Base-by-base conservation (phyloP, 108 stramenopile species). In the Phaeodactylum tricornutum region DNA sequence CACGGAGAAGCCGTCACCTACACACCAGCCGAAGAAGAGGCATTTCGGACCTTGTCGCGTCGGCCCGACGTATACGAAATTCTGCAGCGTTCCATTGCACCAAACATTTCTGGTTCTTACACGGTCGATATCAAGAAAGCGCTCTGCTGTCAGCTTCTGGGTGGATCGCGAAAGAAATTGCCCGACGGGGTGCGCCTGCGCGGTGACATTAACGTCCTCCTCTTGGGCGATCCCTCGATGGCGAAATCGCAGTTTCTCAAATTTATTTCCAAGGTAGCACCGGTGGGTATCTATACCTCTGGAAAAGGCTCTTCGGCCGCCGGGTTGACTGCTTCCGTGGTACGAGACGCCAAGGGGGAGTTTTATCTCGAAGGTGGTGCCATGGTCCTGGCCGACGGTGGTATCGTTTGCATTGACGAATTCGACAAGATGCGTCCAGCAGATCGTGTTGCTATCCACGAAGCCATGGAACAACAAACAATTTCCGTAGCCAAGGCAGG, bases 391-490 rank as follows among this genome's bases (percentile, higher is more conserved):
- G 97, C 94, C 4, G 98, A 99, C 55, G 97, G 97, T n/a, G 98
- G 98, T 0, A 84, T 98, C 48, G 95, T 97, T 4, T 96, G 95
- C 45, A 98, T 99, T 39, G 98, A 99, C 57, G 98, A 99, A 63
- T 97, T 99, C 59, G 40, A 52, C 39, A 93, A 89, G 77, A 98
- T 98, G 97, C 51, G 96, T 26, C 96, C 96, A 29, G 78, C 84
- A 20, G 96, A 97, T 70, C 80, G 98, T 19, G 96, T 97, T 15
- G 98, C 96, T 17, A 97, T 99, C 45, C 98, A 99, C 64, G 95
- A 99, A 67, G 98, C 97, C 20, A 99, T 99, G 98, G 98, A 99
- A 67, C 98, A 99, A 60, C 98, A 99, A 59, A 99, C 98, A n/a
- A 97, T 99, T 28, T 91, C 90, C 41, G 68, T 99, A 24, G 98